Evolutionary conservation across 495 filamentous ascomycete species (phyloP), one percentile per base, ranked within the genome.

Genomic region (Geoglossum glabrum): DNA sequence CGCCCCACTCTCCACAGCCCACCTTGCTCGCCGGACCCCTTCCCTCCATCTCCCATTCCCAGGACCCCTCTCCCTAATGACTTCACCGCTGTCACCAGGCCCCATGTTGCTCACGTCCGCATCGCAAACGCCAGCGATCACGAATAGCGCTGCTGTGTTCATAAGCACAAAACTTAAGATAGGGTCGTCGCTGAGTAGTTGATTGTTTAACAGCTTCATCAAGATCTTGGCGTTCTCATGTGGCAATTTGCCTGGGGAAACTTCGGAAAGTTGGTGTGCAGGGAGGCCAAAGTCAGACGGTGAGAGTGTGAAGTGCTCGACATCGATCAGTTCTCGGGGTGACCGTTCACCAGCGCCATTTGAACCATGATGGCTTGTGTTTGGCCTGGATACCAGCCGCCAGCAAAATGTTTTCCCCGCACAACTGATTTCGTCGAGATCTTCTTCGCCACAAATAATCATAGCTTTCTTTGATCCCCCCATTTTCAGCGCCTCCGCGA

Each of bases 381-480:
- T 75, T 17, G 73, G 66, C 58, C 71, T 68, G 60, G 84, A 77
- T 1, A 76, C 71, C 0, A 96, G 68, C 65, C 77, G 78, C 90
- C 92, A 96, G 76, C 90, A 96, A 61, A 86, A 79, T 17, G 89
- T 94, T 34, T 70, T 68, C 0, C 89, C 88, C 2, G 90, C 92
- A 63, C 87, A 93, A 61, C 82, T 87, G 57, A 99, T 81, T 71
- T 99, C 92, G 67, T 99, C 92, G 54, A 99, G 79, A 55, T 96
- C 86, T 69, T 97, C 92, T 59, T 83, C 82, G 31, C 93, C 92
- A 66, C 90, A 97, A 7, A 97, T 86, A 5, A 99, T 82, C 68
- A 99, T 74, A 1, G 84, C 89, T 66, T 94, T 95, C 61, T 73
- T 77, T 4, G 80, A 78, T 33, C 89, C 89, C n/a, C 76, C 76